Evolutionary conservation across 1,284 basidiomycete species (phyloP).

Genomic region (Ustilago trichophora): DNA sequence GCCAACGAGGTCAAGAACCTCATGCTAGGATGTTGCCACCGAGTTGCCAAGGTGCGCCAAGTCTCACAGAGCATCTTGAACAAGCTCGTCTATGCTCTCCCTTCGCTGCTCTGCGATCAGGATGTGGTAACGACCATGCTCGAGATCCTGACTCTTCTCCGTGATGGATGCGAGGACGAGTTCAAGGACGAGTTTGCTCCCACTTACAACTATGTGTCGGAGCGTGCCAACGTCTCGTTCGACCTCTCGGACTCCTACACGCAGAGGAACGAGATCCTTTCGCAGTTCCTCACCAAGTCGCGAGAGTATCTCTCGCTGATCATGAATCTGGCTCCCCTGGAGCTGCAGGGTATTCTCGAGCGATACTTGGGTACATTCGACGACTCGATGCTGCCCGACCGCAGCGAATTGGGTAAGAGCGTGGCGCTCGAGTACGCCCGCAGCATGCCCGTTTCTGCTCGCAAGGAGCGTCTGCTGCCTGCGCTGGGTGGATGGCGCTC

Average conservation of each 20-base stretch:
- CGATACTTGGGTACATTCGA: slow-evolving; percentile 67
- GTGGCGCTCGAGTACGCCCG: slow-evolving; percentile 63
- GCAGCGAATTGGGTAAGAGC: slow-evolving; percentile 60
- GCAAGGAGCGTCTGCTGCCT: slow-evolving; percentile 57
- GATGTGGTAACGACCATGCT: slow-evolving; percentile 79
- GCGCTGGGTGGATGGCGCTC: slow-evolving; percentile 64
- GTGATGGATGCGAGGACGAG: slow-evolving; percentile 88
- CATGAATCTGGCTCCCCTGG: slow-evolving; percentile 85
- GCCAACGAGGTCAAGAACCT: slow-evolving; percentile 80
- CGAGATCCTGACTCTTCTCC: slow-evolving; percentile 88
- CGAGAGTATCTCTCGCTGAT: slow-evolving; percentile 85
- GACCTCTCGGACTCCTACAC: slow-evolving; percentile 87
- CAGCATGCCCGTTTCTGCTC: slow-evolving; percentile 46
- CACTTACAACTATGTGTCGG: slow-evolving; percentile 81
- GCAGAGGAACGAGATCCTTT: slow-evolving; percentile 83
- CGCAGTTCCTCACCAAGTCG: slow-evolving; percentile 78
- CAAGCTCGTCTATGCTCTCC: slow-evolving; percentile 88
- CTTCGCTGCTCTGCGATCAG: slow-evolving; percentile 90
- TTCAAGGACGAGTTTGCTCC: slow-evolving; percentile 94
- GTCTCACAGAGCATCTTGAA: slow-evolving; percentile 84
- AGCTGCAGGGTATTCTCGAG: slow-evolving; percentile 90
- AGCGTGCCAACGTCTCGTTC: slow-evolving; percentile 77
- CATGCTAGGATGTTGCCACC: slow-evolving; percentile 83
- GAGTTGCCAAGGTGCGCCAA: slow-evolving; percentile 81
- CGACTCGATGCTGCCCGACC: slow-evolving; percentile 40